Evolutionary conservation across 495 filamentous ascomycete genomes (phyloP), one percentile per base, ranked within the genome.

Genomic region (Astrothelium subdiscretum): DNA sequence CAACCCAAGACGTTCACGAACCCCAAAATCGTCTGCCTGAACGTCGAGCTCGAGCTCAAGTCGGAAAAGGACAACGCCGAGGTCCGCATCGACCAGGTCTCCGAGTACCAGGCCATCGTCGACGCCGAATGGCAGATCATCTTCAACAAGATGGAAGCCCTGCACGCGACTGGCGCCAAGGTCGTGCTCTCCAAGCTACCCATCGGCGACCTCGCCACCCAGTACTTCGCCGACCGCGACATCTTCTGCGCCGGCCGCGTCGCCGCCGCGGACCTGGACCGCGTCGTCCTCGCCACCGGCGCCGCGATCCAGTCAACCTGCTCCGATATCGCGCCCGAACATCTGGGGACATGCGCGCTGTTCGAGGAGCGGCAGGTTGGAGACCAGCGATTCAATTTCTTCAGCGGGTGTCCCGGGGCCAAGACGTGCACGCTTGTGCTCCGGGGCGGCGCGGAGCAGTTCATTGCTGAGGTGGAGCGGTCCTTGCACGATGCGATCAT

Each of bases 61-160:
- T 90, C 87, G 65, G 94, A 98, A 75, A 98, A 97, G 79, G 94
- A 98, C 78, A 98, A 98, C 69, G 94, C 94, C 57, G 94, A 98
- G 77, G 91, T 98, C 62, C 84, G 94, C 65, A 91, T 98, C 54
- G 94, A 97, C 76, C 94, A 97, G 71, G 94, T 98, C 62, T 95
- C 92, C 31, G 94, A 98, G 78, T 98, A 98, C 79, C 94, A 98
- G 77, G 94, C 94, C 57, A 95, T 98, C 69, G 94, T 98, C 72
- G 94, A 98, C 73, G 94, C 94, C 43, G 94, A 98, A 75, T 98
- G 94, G 94, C 89, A 96, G 77, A 98, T 98, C 72, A 98, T 98
- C 74, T 96, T 85, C 84, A 91, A 97, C 81, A 98, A 98, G 81
- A 85, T 97, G 68, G 92, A 98, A 76, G 91, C 92, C 31, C 76